A percentile compares a stretch with the other conserved stretches of the same genome.
phyloP scores from a whole-genome alignment of 805 yeast genomes.

The Wickerhamomyces bovis region DNA sequence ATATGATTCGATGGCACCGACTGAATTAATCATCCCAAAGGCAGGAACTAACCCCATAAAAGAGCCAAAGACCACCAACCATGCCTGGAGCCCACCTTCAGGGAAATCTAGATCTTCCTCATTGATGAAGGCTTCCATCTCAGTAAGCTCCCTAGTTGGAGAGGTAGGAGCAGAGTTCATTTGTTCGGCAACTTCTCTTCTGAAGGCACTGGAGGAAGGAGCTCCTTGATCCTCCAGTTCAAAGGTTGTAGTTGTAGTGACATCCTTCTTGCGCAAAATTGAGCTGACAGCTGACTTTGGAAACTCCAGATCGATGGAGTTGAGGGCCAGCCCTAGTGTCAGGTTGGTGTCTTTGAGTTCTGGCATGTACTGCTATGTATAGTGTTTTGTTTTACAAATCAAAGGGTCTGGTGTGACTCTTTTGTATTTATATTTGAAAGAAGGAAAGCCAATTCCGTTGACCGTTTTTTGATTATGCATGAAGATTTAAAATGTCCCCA shows the following conservation, averaged over 20 bases:
- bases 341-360: background rate
- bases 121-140: background rate
- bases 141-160: background rate
- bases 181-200: background rate
- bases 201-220: background rate
- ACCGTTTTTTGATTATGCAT: too few species aligned
- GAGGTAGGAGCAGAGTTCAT: background rate
- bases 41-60: slow-evolving; percentile 53
- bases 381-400: too few species aligned
- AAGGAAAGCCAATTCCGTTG: too few species aligned
- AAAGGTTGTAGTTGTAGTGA: background rate
- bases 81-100: slow-evolving; percentile 56
- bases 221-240: background rate
- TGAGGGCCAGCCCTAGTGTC: background rate
- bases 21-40: slow-evolving; percentile 54
- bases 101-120: slow-evolving; percentile 28
- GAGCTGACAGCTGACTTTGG: background rate
- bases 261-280: background rate
- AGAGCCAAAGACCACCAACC: slow-evolving; percentile 52
- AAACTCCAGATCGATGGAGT: background rate
- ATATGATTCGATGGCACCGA: slow-evolving; percentile 65
- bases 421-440: too few species aligned
- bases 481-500: too few species aligned
- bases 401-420: background rate
- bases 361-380: background rate